These are phyloP conservation scores for Guyanaporus albipodus DNA, from an alignment of 768 basidiomycete species.

Conservation along the genomic window DNA sequence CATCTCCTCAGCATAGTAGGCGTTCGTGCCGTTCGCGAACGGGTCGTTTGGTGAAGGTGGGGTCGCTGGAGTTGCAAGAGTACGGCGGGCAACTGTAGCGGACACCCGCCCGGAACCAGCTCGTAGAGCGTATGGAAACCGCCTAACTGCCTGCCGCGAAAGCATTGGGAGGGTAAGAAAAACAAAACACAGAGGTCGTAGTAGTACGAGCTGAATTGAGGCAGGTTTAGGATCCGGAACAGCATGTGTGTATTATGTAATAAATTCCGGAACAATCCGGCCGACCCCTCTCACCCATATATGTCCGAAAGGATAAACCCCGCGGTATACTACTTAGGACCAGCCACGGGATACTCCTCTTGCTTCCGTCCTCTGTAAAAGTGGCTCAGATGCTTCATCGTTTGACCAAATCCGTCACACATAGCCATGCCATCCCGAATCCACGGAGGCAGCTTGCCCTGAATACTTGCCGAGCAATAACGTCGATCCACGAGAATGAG, in stretches of 20 bases:
- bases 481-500: conserved; percentile 84
- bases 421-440: conserved; percentile 61
- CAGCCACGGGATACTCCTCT: not conserved
- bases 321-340: conserved; percentile 3
- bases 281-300: too few species aligned
- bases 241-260: conserved; percentile 14
- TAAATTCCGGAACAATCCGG: conserved; percentile 15
- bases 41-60: conserved; percentile 74
- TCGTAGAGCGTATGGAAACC: conserved; percentile 31
- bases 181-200: too few species aligned
- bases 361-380: conserved; percentile 64
- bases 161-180: conserved; percentile 28
- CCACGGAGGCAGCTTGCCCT: conserved; percentile 86
- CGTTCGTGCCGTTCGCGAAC: conserved; percentile 92
- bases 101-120: conserved; percentile 15
- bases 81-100: conserved; percentile 25
- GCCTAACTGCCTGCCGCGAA: conserved; percentile 35
- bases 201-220: not conserved
- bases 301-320: too few species aligned
- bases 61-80: conserved; percentile 45
- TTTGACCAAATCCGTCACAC: conserved; percentile 66
- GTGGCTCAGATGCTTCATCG: conserved; percentile 58
- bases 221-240: not conserved
- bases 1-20: conserved; percentile 97
- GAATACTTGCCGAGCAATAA: conserved; percentile 66